Base-by-base conservation (phyloP, 257 asterid genomes). In the Fraxinus excelsior region DNA sequence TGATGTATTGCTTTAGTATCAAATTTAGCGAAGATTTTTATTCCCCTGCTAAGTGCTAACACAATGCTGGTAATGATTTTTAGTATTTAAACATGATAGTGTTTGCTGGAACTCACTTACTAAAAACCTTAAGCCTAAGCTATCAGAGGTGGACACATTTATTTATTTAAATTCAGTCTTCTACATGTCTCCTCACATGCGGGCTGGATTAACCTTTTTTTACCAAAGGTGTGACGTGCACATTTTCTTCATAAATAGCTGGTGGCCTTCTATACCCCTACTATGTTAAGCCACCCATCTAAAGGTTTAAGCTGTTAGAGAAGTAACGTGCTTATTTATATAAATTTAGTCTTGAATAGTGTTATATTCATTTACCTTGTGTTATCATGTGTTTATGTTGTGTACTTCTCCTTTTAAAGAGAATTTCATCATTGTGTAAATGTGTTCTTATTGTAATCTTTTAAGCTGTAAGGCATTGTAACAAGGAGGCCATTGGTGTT, bases 401-500 rank as follows among this genome's bases (percentile, higher is more conserved):
- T 23, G 35, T 26, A 25, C 68, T 62, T 62, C 34, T 62, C 35
- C 68, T 23, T 26, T 26, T 23, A 23, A 62, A 26, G 7, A 10
- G 31, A 62, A 62, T 8, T 62, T 62, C 68, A 62, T 62, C 31
- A 60, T 25, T 60, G 67, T 9, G n/a, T 70, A 67, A 74, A 73
- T 67, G 62, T 79, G 44, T 69, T 71, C 53, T 28, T 60, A 46
- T 32, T 79, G 12, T 25, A 21, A 6, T 56, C 11, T 66, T 80
- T 21, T 76, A 58, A 70, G 76, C 49, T 80, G 74, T 14, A 73
- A 95, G 99, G 99, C 51, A 95, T 95, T 70, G 99, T 93, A 72
- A 95, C 99, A 4, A 91, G 99, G 90, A 91, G 99, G 85, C 99
- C 99, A 34, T 77, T 95, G 94, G 99, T 93, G 58, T 79, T 95